Conservation (phyloP, 352 stramenopile species). For the Phytophthora brassicae region DNA sequence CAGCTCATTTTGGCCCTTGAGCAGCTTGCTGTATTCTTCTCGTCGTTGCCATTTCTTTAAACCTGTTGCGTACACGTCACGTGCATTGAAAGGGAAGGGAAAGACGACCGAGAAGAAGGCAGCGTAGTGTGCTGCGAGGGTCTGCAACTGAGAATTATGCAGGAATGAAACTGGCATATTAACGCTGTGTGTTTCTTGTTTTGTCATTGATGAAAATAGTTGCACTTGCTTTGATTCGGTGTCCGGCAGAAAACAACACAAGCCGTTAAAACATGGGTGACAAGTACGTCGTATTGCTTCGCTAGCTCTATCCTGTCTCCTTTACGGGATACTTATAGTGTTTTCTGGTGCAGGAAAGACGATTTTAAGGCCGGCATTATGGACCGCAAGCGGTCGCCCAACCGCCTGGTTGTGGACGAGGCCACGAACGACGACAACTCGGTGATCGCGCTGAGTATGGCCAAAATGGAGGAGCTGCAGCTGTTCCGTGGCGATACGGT, state of each 20-base stretch:
- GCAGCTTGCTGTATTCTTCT: background rate
- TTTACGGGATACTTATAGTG: too few species aligned
- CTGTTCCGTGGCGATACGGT: constrained; percentile 99
- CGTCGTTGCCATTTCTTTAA: background rate
- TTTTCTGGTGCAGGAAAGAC: constrained; percentile 46
- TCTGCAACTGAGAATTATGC: background rate
- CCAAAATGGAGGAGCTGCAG: constrained; percentile 99
- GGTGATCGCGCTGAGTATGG: constrained; percentile 89
- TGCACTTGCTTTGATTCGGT: constrained; percentile 22
- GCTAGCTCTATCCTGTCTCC: too few species aligned
- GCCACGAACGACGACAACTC: constrained; percentile 98
- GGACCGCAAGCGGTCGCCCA: constrained; percentile 95
- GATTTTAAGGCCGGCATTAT: constrained; percentile 88
- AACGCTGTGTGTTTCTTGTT: background rate
- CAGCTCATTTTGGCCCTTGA: background rate
- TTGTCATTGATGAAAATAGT: background rate
- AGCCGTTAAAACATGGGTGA: constrained; percentile 27
- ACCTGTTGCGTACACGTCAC: background rate
- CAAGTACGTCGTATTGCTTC: constrained; percentile 37
- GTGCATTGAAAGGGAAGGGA: background rate
- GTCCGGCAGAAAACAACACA: constrained; percentile 11
- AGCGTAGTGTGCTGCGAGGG: background rate
- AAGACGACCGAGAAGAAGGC: background rate
- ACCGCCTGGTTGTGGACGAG: constrained; percentile 98
- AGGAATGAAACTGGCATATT: constrained; percentile 6